A percentile compares a stretch with the other conserved stretches of the same genome.
These are phyloP conservation scores for Arabis hirsuta DNA, from an alignment of 345 rosid genomes.

Conservation along the genomic window DNA sequence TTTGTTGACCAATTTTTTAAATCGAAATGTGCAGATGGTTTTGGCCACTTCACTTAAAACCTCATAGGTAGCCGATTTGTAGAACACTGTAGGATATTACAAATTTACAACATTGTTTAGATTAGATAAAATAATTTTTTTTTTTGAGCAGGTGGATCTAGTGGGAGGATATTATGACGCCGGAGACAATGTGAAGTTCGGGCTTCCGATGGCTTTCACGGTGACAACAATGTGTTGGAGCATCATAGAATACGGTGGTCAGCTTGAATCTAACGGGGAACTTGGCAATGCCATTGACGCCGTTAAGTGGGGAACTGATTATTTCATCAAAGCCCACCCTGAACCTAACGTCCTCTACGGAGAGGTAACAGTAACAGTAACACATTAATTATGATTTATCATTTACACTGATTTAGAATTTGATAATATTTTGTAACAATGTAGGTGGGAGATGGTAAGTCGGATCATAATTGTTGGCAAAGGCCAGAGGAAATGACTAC, in stretches of 20 bases:
- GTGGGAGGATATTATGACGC: slow-evolving; percentile 87
- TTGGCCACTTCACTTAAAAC: slow-evolving; percentile 3
- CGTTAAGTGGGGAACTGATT: slow-evolving; percentile 80
- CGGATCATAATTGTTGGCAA: slow-evolving; percentile 97
- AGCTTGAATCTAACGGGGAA: slow-evolving; percentile 47
- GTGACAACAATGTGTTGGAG: slow-evolving; percentile 78
- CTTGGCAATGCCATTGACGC: slow-evolving; percentile 54
- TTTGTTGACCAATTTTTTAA: slow-evolving; percentile 9
- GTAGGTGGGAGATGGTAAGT: slow-evolving; percentile 95
- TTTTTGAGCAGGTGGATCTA: slow-evolving; percentile 51
- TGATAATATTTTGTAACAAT: slow-evolving; percentile 12
- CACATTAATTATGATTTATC: not conserved
- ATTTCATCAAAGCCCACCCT: slow-evolving; percentile 64
- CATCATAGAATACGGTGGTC: slow-evolving; percentile 64
- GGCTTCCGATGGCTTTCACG: slow-evolving; percentile 86
- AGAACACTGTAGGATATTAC: no score
- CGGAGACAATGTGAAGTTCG: slow-evolving; percentile 85
- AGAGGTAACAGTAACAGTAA: slow-evolving; percentile 35
- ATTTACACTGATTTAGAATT: not conserved
- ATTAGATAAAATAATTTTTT: no score
- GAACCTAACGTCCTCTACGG: slow-evolving; percentile 44
- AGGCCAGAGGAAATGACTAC: slow-evolving; percentile 99
- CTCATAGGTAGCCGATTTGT: no score
- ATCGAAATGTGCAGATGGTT: slow-evolving; percentile 9
- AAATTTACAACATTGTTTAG: no score